Conservation (phyloP, 2,329 filamentous ascomycete species). For the Leptosphaerulina australis region DNA sequence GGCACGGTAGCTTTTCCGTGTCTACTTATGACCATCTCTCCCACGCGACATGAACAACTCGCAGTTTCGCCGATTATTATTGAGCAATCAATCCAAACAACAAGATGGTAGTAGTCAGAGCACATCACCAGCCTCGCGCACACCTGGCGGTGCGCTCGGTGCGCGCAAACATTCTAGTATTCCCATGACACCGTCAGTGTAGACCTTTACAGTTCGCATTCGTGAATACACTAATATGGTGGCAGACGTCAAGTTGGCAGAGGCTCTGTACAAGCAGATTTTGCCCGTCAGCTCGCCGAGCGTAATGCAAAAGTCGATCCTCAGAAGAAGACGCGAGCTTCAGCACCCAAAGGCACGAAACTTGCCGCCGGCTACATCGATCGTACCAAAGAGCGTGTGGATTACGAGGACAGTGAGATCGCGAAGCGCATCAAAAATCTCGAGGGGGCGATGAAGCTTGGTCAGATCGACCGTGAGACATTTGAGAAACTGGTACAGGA, state of each 20-base stretch:
- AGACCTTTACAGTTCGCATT: not conserved
- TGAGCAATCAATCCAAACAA: constrained; percentile 54
- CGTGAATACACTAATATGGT: constrained; percentile 10
- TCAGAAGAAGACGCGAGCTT: constrained; percentile 76
- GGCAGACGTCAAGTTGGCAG: constrained; percentile 67
- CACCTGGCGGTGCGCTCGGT: constrained; percentile 63
- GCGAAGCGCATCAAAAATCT: constrained; percentile 75
- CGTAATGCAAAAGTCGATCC: constrained; percentile 62
- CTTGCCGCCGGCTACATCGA: constrained; percentile 83
- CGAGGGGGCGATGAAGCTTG: constrained; percentile 80
- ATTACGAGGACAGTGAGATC: constrained; percentile 60
- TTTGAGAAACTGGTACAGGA: constrained; percentile 77
- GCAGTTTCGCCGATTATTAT: constrained; percentile 83
- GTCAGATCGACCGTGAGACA: constrained; percentile 78
- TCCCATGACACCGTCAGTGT: constrained; percentile 87
- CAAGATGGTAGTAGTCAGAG: constrained; percentile 38
- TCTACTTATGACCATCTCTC: not conserved
- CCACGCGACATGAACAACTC: constrained; percentile 83
- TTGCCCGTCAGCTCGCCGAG: constrained; percentile 83
- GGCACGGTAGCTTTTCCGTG: constrained; percentile 3
- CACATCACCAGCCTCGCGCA: constrained; percentile 36
- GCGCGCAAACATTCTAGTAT: constrained; percentile 81
- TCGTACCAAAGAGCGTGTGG: constrained; percentile 69
- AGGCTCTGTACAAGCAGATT: constrained; percentile 65
- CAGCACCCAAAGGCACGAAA: constrained; percentile 81